Base-by-base conservation (phyloP, 176 grass and related monocot species). In the Hordeum marinum region DNA sequence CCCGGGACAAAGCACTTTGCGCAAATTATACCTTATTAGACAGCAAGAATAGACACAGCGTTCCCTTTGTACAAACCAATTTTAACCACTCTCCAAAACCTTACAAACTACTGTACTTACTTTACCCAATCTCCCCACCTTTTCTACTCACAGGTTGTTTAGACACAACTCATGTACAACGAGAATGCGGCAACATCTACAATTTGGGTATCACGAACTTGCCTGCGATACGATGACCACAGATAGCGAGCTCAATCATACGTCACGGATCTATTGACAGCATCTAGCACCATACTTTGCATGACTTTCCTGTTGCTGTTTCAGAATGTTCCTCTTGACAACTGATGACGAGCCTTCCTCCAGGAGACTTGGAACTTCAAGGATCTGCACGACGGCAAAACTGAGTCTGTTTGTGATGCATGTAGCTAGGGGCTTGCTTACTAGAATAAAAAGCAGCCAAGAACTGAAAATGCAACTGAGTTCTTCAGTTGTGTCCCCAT, bases 281-380 rank as follows among this genome's bases (percentile, higher is more conserved):
- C 96, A 99, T 46, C 79, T 82, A 80, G 79, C 86, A 79, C 84
- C 76, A 29, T 78, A 68, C 78, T 89, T 95, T 60, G 88, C 80
- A 35, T 83, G 81, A 54, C 71, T 94, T 84, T 94, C 96, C 64
- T 92, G 96, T 86, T 99, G 92, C 71, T 94, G 93, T 88, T 99
- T 96, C 90, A 99, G 80, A 74, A 84, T 94, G 74, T 92, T 91
- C 75, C 84, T 92, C 79, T 92, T 95, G 64, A 88, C 92, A 64
- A 93, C 88, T 2, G 88, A 87, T 29, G 85, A 92, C 7, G 91
- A 95, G 17, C 93, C 96, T 95, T 94, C 91, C 50, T 92, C 93
- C 81, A 95, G 67, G 26, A 95, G 88, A 70, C 90, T 93, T 23
- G 96, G 93, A 84, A 98, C 93, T 60, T 92, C 93, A 3, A 98